A percentile compares a stretch with the other conserved stretches of the same genome.
Conservation (phyloP, 2,329 filamentous ascomycete genomes). For the Teratosphaeria epicoccoides region DNA sequence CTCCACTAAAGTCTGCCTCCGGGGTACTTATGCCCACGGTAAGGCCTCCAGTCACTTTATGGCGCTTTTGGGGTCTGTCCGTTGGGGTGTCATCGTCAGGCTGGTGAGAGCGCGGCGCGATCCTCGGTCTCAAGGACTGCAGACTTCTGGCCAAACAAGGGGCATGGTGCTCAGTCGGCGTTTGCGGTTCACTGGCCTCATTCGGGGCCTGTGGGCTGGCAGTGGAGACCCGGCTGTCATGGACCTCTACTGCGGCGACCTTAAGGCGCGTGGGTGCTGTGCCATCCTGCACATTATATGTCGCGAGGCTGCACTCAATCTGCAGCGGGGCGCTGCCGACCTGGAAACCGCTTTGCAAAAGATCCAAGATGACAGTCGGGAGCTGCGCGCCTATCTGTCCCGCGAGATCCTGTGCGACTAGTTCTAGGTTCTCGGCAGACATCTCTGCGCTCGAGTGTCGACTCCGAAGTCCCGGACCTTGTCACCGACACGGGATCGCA, state of each 20-base stretch:
- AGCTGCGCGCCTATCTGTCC: constrained; percentile 1
- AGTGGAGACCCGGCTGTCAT: not conserved
- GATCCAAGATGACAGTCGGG: constrained; percentile 3
- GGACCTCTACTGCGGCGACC: constrained; percentile 4
- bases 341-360: constrained; percentile 4
- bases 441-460: not conserved
- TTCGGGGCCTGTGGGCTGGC: not conserved
- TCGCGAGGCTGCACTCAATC: constrained; percentile 7
- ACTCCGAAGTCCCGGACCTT: not conserved
- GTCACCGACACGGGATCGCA: not conserved
- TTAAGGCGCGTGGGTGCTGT: not conserved
- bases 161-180: not conserved
- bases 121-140: not conserved
- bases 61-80: constrained; percentile 32
- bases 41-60: constrained; percentile 26
- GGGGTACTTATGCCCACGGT: constrained; percentile 11
- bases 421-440: not conserved
- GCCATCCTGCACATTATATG: not conserved
- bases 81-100: constrained; percentile 1
- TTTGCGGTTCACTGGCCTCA: not conserved
- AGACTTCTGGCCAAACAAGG: not conserved
- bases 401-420: not conserved
- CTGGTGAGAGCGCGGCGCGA: not conserved
- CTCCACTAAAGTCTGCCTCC: not conserved
- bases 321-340: constrained; percentile 5